Base-by-base conservation (phyloP, 1,284 basidiomycete genomes). In the Austroboletus niveus region DNA sequence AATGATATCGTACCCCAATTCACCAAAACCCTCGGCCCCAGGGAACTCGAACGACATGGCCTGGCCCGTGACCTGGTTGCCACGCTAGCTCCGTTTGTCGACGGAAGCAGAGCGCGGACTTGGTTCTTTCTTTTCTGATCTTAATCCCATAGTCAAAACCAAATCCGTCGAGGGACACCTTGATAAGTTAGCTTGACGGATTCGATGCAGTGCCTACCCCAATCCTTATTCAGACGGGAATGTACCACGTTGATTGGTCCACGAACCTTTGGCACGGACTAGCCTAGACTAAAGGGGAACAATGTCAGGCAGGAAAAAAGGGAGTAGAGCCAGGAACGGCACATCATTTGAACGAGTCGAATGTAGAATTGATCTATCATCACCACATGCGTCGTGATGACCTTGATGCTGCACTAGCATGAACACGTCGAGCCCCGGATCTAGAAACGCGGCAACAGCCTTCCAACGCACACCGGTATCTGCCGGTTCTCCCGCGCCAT, bases 11-110 rank as follows among this genome's bases (percentile, higher is more conserved):
- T 52, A 51, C 58, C 56, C 31, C 17, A 17, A 45, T n/a, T 35
- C 29, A 36, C 44, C 0, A 43, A 62, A 55, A 11, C 56, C 65
- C 62, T 63, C 65, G 65, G 62, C 51, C 59, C 62, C 65, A 63
- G 35, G 63, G 65, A 55, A 44, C 36, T 4, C 12, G 32, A 47
- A 39, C 15, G 29, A 53, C 39, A 48, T 27, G n/a, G 8, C 44
- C 65, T 27, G n/a, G 8, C 44, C 65, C 56, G 57, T 46, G 51
- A 58, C 58, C 8, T 42, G 48, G 46, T 60, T 55, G 32, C 64
- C 63, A 66, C 62, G 12, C 51, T 63, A 60, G 45, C 62, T 32
- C 62, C 53, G 41, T 57, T 57, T 46, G 53, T 53, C 17, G 36
- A 42, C 53, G 55, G 61, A 46, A 52, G 27, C 42, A 45, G 45